Conservation (phyloP, 139 green algal genomes). For the Chlorella sp. region DNA sequence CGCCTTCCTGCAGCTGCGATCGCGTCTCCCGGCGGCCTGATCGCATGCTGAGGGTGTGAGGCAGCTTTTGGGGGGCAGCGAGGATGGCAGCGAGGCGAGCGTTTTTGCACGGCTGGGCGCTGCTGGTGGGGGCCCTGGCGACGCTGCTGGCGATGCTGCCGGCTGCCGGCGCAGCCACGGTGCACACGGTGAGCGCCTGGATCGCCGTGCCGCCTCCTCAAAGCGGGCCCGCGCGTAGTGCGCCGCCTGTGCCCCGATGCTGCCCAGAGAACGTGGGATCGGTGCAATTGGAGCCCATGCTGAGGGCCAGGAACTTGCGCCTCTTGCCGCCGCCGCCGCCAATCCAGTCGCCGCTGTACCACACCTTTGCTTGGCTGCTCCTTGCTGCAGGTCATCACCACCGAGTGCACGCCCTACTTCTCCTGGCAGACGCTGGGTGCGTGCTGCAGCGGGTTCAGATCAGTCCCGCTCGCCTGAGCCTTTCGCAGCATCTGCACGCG, state of each 20-base stretch:
- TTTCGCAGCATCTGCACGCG: neutral
- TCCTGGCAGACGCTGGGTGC: slow-evolving; percentile 74
- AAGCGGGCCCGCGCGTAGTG: no score
- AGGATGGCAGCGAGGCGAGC: no score
- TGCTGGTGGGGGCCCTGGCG: neutral
- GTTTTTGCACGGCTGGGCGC: no score
- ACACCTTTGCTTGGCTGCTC: neutral
- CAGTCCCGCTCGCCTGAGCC: neutral
- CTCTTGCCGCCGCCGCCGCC: neutral
- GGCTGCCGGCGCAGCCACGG: neutral
- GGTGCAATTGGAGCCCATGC: neutral
- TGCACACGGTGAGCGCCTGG: slow-evolving; percentile 6
- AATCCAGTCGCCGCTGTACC: neutral
- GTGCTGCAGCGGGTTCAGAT: slow-evolving; percentile 20
- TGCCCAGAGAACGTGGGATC: no score
- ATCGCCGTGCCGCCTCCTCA: no score
- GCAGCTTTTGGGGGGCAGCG: no score
- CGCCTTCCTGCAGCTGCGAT: no score
- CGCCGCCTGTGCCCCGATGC: no score
- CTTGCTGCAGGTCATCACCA: slow-evolving; percentile 20
- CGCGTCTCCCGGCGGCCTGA: no score
- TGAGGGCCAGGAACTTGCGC: no score
- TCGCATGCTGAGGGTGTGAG: no score
- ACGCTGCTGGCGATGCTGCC: neutral
- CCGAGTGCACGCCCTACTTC: slow-evolving; percentile 61